A percentile compares a stretch with the other conserved stretches of the same genome.
These are phyloP conservation scores for Lathyrus tuberosus DNA, from an alignment of 306 rosid genomes.

Conservation along the genomic window DNA sequence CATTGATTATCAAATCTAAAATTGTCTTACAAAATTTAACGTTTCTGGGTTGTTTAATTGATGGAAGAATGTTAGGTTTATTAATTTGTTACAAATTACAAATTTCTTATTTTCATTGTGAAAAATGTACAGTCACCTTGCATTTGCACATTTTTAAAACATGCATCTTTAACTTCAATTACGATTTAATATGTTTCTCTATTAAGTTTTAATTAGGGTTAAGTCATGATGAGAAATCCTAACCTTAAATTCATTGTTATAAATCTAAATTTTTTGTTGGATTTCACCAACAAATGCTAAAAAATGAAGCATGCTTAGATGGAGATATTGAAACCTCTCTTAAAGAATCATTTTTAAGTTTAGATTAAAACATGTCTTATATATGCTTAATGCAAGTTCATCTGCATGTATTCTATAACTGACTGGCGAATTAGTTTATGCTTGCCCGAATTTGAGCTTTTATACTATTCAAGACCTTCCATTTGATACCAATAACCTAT, in stretches of 20 bases:
- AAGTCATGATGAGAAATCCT: too few relatives aligned
- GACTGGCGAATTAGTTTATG: too few relatives aligned
- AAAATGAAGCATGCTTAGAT: conserved; percentile 61
- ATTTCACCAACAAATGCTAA: conserved; percentile 89
- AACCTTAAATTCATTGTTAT: too few relatives aligned
- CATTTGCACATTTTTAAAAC: not conserved
- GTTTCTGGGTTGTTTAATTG: conserved; percentile 10
- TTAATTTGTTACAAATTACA: conserved; percentile 13
- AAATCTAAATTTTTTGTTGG: conserved; percentile 75
- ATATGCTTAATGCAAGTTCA: too few relatives aligned
- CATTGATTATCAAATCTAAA: too few relatives aligned
- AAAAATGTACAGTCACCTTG: not conserved
- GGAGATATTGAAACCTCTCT: conserved; percentile 83
- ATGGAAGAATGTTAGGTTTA: conserved; percentile 28
- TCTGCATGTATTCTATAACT: too few relatives aligned
- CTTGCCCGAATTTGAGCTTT: too few relatives aligned
- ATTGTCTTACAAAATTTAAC: too few relatives aligned
- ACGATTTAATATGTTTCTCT: too few relatives aligned
- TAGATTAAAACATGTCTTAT: conserved; percentile 23
- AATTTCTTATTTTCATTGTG: conserved; percentile 6
- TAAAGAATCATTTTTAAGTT: conserved; percentile 85
- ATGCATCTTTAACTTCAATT: not conserved
- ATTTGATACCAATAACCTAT: too few relatives aligned
- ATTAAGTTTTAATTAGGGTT: too few relatives aligned
- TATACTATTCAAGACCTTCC: too few relatives aligned